Conservation (phyloP, 2,329 filamentous ascomycete species). For the Alternaria rosae region DNA sequence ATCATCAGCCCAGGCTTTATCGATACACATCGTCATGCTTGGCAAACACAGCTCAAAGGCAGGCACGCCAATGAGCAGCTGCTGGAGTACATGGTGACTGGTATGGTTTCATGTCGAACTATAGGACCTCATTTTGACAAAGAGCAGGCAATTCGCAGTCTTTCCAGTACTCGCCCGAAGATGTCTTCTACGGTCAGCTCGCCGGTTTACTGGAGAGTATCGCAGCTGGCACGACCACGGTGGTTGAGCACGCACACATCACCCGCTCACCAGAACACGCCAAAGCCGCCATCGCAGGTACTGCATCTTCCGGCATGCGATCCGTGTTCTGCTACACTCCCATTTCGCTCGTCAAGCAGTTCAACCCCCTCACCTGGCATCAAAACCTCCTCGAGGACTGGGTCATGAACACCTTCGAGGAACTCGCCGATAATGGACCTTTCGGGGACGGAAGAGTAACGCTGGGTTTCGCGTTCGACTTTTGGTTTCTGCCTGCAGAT, state of each 20-base stretch:
- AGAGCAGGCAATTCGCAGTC: slow-evolving; percentile 49
- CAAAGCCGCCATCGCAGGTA: slow-evolving; percentile 50
- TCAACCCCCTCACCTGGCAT: slow-evolving; percentile 58
- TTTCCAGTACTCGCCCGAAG: slow-evolving; percentile 35
- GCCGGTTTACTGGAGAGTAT: slow-evolving; percentile 59
- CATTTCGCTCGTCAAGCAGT: slow-evolving; percentile 43
- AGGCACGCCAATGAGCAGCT: slow-evolving; percentile 59
- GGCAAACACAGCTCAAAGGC: slow-evolving; percentile 65
- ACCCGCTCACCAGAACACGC: slow-evolving; percentile 47
- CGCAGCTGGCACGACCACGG: slow-evolving; percentile 63
- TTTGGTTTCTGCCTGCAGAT: slow-evolving; percentile 51
- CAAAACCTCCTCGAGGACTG: slow-evolving; percentile 57
- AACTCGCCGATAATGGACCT: slow-evolving; percentile 42
- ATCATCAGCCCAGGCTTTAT: slow-evolving; percentile 62
- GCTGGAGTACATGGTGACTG: slow-evolving; percentile 53
- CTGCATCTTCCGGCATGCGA: slow-evolving; percentile 56
- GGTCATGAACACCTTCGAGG: slow-evolving; percentile 48
- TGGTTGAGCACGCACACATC: slow-evolving; percentile 62
- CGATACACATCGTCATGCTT: slow-evolving; percentile 59
- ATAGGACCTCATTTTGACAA: not conserved
- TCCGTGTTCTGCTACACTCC: slow-evolving; percentile 54
- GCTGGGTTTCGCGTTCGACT: slow-evolving; percentile 56
- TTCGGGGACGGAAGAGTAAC: slow-evolving; percentile 45
- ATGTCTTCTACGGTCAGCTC: slow-evolving; percentile 41
- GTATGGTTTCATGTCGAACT: slow-evolving; percentile 24